Evolutionary conservation across 192 early-diverging fungal genomes (phyloP).

Genomic region (Entomortierella lignicola): DNA sequence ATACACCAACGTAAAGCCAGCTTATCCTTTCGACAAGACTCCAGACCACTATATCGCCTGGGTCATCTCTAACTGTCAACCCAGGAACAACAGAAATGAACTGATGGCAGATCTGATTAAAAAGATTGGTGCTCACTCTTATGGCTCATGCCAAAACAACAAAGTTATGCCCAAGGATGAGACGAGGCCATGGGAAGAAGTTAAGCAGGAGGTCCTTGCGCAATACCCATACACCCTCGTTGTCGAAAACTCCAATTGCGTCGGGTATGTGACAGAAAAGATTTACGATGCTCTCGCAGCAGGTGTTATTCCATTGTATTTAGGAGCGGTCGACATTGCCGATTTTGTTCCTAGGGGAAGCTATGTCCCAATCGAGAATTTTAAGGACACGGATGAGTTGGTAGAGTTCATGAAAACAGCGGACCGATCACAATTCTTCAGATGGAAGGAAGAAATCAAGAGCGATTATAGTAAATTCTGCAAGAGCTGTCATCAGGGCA

Average conservation of each 20-base stretch:
- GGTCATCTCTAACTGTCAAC: conserved; percentile 32
- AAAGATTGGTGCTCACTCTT: conserved; percentile 35
- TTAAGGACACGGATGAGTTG: conserved; percentile 10
- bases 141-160: conserved; percentile 32
- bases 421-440: conserved; percentile 10
- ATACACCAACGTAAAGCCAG: conserved; percentile 12
- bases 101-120: conserved; percentile 23
- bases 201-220: conserved; percentile 21
- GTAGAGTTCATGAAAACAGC: conserved; percentile 8
- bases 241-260: conserved; percentile 49
- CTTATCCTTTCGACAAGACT: conserved; percentile 23
- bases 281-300: conserved; percentile 35
- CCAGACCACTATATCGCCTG: conserved; percentile 16
- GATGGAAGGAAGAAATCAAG: conserved; percentile 25
- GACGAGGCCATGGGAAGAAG: not conserved
- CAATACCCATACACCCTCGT: conserved; percentile 29
- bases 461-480: conserved; percentile 14
- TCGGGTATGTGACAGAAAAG: conserved; percentile 53
- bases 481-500: conserved; percentile 4
- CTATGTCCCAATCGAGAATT: conserved; percentile 14
- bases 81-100: conserved; percentile 36
- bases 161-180: conserved; percentile 18
- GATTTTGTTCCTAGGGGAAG: conserved; percentile 37
- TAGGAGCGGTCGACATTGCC: conserved; percentile 48
- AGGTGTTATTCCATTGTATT: conserved; percentile 47